Evolutionary conservation across 352 stramenopile genomes (phyloP).

Genomic region (Globisporangium acanthophoron): DNA sequence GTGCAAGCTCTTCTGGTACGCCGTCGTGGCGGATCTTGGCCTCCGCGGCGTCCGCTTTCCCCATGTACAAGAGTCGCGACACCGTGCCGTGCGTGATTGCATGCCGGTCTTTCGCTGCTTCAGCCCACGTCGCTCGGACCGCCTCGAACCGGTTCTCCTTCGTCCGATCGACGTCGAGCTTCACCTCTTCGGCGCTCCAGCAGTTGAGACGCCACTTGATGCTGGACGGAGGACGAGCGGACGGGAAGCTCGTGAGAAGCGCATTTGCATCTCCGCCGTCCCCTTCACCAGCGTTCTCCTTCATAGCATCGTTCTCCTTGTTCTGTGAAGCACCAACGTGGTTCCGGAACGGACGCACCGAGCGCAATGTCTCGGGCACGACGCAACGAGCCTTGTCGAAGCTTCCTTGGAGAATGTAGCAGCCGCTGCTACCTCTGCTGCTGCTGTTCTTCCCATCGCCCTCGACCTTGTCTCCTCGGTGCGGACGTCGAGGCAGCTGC

Average conservation of each 20-base stretch:
- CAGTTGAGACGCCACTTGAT: slow-evolving; percentile 43
- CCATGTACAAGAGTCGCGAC: slow-evolving; percentile 44
- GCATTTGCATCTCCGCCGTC: background rate
- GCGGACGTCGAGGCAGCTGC: slow-evolving; percentile 41
- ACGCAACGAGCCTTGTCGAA: slow-evolving; percentile 50
- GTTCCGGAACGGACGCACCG: slow-evolving; percentile 50
- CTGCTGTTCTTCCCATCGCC: slow-evolving; percentile 7
- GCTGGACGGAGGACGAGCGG: slow-evolving; percentile 2
- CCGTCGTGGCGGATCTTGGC: slow-evolving; percentile 30
- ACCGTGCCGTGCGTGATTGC: slow-evolving; percentile 34
- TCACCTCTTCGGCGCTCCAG: slow-evolving; percentile 59
- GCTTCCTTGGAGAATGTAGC: slow-evolving; percentile 60
- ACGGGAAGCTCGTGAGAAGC: background rate
- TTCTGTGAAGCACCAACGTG: slow-evolving; percentile 1
- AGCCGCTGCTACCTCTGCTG: background rate
- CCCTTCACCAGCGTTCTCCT: slow-evolving; percentile 8
- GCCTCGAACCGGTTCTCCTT: slow-evolving; percentile 48
- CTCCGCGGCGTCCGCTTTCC: slow-evolving; percentile 34
- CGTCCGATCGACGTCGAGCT: slow-evolving; percentile 47
- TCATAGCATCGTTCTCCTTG: background rate
- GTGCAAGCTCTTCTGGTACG: slow-evolving; percentile 41
- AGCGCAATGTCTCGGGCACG: slow-evolving; percentile 39
- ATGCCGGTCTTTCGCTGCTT: slow-evolving; percentile 46
- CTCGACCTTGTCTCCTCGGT: background rate
- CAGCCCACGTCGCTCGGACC: slow-evolving; percentile 43